Base-by-base conservation (phyloP, 2,329 filamentous ascomycete species). In the Didymellaceae sp. region DNA sequence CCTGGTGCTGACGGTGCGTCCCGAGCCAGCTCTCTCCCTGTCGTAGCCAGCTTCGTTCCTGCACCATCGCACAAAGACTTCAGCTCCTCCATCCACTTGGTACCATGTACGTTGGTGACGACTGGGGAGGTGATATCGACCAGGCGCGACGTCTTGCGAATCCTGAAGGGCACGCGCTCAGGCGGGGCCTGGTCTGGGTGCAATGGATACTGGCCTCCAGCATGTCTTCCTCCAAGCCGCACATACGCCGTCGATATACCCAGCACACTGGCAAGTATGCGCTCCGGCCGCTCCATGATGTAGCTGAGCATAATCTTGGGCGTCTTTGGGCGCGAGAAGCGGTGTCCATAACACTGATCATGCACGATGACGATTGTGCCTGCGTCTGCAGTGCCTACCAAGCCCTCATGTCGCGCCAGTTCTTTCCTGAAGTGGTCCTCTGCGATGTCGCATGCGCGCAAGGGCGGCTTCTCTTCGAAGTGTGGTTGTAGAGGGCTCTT, bases 281-380 rank as follows among this genome's bases (percentile, higher is more conserved):
- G 82, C 76, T 99, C 94, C 0, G 94, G 94, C 9, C 94, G 83
- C 75, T 99, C 94, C 39, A 99, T 92, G 58, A 99, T 96, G 48
- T 86, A 89, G 63, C 79, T 85, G 1, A 97, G 80, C 13, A 83
- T 82, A 34, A 78, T 81, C 63, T 88, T 88, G 17, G 85, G 87
- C 1, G 91, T 88, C 62, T 89, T 87, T 4, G 91, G 91, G 34
- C 94, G 83, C 9, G 92, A 90, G 73, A 86, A 99, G 17, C 91
- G 87, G 75, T 99, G 94, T 18, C 93, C 92, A 70, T 97, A 99
- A 74, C 93, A 96, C 44, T 89, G 87, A 75, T 99, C 94, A 65
- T 97, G 91, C 2, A 99, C 77, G 22, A 99, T 82, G 37, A 97
- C 91, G 4, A 95, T 75, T 0, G 91, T 91, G 53, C 91, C 78